A percentile compares a stretch with the other conserved stretches of the same genome.
Conservation (phyloP, 2,329 filamentous ascomycete species). For the Cytospora piceae region DNA sequence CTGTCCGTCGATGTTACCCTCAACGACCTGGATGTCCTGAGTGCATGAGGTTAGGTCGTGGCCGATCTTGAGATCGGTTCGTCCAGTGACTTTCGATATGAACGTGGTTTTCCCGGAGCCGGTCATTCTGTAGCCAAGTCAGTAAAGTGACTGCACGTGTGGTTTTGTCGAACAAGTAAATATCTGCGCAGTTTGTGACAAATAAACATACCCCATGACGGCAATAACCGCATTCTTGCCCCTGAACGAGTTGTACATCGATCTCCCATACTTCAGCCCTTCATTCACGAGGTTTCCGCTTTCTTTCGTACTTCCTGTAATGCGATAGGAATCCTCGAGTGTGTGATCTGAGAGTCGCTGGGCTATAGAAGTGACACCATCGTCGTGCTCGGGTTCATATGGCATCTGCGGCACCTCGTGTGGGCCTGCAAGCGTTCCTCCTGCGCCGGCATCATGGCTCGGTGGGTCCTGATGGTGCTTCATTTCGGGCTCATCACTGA, state of each 20-base stretch:
- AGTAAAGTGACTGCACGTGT: neutral
- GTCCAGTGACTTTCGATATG: slow-evolving; percentile 42
- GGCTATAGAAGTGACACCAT: neutral
- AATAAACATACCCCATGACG: slow-evolving; percentile 33
- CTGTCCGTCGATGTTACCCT: slow-evolving; percentile 36
- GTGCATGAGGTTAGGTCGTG: slow-evolving; percentile 42
- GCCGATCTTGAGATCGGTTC: slow-evolving; percentile 39
- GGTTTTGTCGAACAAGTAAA: too few relatives aligned
- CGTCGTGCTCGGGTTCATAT: neutral
- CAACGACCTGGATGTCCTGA: slow-evolving; percentile 37
- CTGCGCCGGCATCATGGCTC: neutral
- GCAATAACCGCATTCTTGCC: slow-evolving; percentile 33
- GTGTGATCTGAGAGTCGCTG: neutral
- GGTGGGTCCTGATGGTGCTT: neutral
- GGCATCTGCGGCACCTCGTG: slow-evolving; percentile 23
- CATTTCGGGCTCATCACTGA: slow-evolving; percentile 11
- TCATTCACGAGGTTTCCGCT: slow-evolving; percentile 14
- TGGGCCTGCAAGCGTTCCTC: slow-evolving; percentile 16
- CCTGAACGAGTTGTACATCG: slow-evolving; percentile 25
- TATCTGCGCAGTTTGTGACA: neutral
- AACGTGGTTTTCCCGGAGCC: slow-evolving; percentile 45
- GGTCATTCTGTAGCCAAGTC: slow-evolving; percentile 37
- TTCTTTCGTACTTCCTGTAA: neutral
- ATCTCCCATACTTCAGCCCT: slow-evolving; percentile 27
- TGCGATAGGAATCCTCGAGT: neutral